These are phyloP conservation scores for Acrodontium crateriforme DNA, from an alignment of 2,329 filamentous ascomycete genomes.

Conservation along the genomic window DNA sequence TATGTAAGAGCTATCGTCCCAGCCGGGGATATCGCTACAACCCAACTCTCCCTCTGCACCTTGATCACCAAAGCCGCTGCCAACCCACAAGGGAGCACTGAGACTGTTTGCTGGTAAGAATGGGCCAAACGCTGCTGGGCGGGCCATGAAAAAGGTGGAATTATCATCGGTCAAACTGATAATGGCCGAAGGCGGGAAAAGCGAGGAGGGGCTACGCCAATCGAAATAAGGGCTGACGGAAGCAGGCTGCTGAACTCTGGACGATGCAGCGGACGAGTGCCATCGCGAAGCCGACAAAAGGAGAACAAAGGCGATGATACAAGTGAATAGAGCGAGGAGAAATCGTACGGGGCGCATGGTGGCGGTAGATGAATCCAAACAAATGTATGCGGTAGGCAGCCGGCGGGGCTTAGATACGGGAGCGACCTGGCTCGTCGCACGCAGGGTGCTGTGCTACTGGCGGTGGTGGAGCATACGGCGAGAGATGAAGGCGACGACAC, in stretches of 20 bases:
- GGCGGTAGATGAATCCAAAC: conserved; percentile 3
- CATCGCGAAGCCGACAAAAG: conserved; percentile 27
- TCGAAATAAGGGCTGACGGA: conserved; percentile 31
- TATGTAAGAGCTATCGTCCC: conserved; percentile 49
- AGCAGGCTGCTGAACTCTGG: too few relatives aligned
- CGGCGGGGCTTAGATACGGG: too few relatives aligned
- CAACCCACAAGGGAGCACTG: conserved; percentile 85
- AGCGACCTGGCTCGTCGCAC: too few relatives aligned
- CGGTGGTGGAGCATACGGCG: too few relatives aligned
- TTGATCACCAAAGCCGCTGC: conserved; percentile 71
- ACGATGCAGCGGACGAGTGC: conserved; percentile 5
- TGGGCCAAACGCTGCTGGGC: conserved; percentile 87
- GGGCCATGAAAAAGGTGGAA: conserved; percentile 87
- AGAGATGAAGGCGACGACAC: too few relatives aligned
- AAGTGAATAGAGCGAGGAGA: conserved; percentile 29
- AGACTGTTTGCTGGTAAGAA: conserved; percentile 59
- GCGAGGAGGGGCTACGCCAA: conserved; percentile 53
- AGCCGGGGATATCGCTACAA: conserved; percentile 87
- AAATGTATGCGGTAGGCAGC: too few relatives aligned
- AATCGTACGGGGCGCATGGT: conserved; percentile 28
- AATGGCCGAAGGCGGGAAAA: conserved; percentile 89
- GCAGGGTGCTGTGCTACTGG: too few relatives aligned
- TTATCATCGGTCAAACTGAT: conserved; percentile 97
- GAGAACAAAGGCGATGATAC: conserved; percentile 29
- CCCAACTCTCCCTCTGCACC: conserved; percentile 71